A percentile compares a stretch with the other conserved stretches of the same genome.
phyloP scores from a whole-genome alignment of 306 rosid species.

The Lagenaria siceraria region DNA sequence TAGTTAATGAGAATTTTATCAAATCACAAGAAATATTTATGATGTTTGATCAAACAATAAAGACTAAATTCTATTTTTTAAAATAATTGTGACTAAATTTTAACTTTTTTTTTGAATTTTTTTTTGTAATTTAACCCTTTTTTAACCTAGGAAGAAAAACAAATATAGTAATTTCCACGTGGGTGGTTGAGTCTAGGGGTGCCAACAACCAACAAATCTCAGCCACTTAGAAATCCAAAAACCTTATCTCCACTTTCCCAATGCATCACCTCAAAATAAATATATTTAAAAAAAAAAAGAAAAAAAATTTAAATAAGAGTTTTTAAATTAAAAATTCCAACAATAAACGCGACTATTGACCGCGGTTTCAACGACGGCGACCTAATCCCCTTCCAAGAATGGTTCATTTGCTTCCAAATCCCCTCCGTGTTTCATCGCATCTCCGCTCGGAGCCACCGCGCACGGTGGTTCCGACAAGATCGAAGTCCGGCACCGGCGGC shows the following conservation, averaged over 20 bases:
- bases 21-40: too few species aligned
- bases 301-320: neutral
- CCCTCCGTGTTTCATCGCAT: conserved; percentile 18
- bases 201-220: neutral
- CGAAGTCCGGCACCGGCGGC: neutral
- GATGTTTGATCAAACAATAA: too few species aligned
- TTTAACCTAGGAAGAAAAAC: too few species aligned
- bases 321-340: neutral
- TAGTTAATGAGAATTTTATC: too few species aligned
- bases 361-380: neutral
- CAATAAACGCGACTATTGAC: neutral
- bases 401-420: conserved; percentile 43
- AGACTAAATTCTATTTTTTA: too few species aligned
- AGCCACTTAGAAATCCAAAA: neutral
- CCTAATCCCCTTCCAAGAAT: conserved; percentile 2
- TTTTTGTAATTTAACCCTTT: too few species aligned
- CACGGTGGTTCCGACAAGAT: neutral
- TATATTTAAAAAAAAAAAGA: neutral
- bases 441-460: conserved; percentile 14
- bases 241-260: neutral
- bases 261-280: neutral
- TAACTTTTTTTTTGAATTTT: too few species aligned
- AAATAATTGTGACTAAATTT: too few species aligned
- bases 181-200: neutral
- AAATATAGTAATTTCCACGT: neutral